A percentile compares a stretch with the other conserved stretches of the same genome.
Conservation (phyloP, 371 early-diverging fungal species). For the Blakeslea trispora region DNA sequence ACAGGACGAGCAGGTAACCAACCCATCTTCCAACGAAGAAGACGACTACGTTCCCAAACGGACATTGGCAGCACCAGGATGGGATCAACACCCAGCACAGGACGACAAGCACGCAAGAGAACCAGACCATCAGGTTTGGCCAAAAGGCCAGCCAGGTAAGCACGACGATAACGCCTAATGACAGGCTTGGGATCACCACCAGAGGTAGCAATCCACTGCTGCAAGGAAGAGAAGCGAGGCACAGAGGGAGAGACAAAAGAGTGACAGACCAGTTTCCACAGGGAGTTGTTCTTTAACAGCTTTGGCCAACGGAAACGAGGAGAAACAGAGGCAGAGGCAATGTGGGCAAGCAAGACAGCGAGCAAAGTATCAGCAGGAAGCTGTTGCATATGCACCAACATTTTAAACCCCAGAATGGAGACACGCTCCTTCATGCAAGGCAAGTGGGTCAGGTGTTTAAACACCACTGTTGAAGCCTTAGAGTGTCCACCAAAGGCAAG, state of each 20-base stretch:
- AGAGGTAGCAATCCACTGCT: background rate
- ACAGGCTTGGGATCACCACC: background rate
- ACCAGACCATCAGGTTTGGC: background rate
- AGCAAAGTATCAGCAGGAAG: slow-evolving; percentile 14
- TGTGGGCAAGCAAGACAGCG: background rate
- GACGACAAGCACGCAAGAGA: background rate
- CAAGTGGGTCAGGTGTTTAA: slow-evolving; percentile 20
- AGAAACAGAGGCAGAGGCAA: background rate
- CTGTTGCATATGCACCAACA: background rate
- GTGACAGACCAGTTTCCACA: background rate
- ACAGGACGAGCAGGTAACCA: slow-evolving; percentile 9
- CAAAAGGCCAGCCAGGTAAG: too few species aligned
- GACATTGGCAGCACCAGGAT: background rate
- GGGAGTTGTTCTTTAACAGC: background rate
- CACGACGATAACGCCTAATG: too few species aligned
- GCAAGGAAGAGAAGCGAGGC: too few species aligned
- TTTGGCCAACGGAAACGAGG: background rate
- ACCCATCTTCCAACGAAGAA: slow-evolving; percentile 16
- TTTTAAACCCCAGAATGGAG: slow-evolving; percentile 5
- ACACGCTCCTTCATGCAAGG: slow-evolving; percentile 10
- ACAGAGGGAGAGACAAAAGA: background rate
- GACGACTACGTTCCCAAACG: background rate
- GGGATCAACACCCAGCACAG: background rate
- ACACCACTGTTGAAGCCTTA: slow-evolving; percentile 9
- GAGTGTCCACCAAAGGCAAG: slow-evolving; percentile 15